Evolutionary conservation across 1,284 basidiomycete genomes (phyloP), one percentile per base, ranked within the genome.

Genomic region (Cerrena zonata): DNA sequence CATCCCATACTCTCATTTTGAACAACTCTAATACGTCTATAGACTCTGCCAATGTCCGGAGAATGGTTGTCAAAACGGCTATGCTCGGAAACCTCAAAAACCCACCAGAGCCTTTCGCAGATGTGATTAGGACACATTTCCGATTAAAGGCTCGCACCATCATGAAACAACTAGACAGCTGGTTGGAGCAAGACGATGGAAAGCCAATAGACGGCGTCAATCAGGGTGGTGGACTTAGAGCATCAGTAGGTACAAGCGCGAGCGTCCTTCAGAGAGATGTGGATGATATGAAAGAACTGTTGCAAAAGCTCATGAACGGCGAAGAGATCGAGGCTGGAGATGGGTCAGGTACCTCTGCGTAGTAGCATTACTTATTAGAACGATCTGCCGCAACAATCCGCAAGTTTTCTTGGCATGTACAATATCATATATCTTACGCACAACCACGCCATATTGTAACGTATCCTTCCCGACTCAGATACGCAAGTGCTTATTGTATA

Each of bases 41-140:
- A 92, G 89, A 89, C 69, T 84, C 89, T 26, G 86, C 89, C 25
- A 95, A 94, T 64, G 80, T 94, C 22, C 79, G 91, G 43, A 74
- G 92, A 24, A 94, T 94, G 92, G 87, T 89, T 3, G 81, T 93
- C 21, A 80, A 79, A 60, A 90, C 89, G 27, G 91, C 92, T 87
- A 91, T 92, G 89, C 73, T 92, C n/a, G 85, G 80, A 30, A 91
- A 88, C 62, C 69, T 95, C 58, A 86, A 82, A 65, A 78, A 77
- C 42, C 88, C 91, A 19, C 89, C 91, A 11, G 87, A 85, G 56
- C 82, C 86, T 49, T 94, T 92, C 62, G 81, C 71, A 38, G 86
- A 91, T 53, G 80, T 94, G 52, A 86, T 96, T 60, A 81, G 79
- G 38, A 94, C 91, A 0, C 93, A 95, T 68, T 95, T 91, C 73